These are phyloP conservation scores for Colletotrichum sublineola DNA, from an alignment of 2,329 filamentous ascomycete genomes.

Conservation along the genomic window DNA sequence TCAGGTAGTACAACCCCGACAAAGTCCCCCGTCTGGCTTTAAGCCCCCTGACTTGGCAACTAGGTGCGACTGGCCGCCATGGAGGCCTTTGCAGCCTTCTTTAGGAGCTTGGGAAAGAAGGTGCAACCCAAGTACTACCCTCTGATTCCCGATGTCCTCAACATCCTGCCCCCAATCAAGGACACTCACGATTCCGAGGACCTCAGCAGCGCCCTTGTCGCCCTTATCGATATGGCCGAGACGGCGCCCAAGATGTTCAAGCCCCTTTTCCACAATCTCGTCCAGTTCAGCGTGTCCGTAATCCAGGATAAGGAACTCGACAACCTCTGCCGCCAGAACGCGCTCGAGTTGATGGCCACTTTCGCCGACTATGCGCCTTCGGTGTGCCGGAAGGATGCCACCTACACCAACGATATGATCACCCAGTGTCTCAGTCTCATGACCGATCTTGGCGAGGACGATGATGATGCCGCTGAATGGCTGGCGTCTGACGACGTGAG, in stretches of 20 bases:
- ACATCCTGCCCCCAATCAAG: constrained; percentile 94
- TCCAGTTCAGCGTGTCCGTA: constrained; percentile 92
- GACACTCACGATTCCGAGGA: constrained; percentile 91
- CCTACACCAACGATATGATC: constrained; percentile 96
- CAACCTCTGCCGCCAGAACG: constrained; percentile 92
- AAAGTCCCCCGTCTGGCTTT: background rate
- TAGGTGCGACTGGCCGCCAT: constrained; percentile 93
- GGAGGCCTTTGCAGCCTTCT: constrained; percentile 97
- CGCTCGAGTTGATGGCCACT: constrained; percentile 95
- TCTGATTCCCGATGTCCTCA: constrained; percentile 91
- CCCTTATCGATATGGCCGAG: constrained; percentile 94
- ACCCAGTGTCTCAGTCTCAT: constrained; percentile 97
- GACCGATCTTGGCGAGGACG: constrained; percentile 95
- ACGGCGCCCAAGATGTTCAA: constrained; percentile 98
- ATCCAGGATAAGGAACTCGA: constrained; percentile 96
- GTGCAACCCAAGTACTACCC: constrained; percentile 88
- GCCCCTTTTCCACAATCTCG: constrained; percentile 89
- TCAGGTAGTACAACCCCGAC: constrained; percentile 62
- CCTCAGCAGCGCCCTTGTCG: constrained; percentile 88
- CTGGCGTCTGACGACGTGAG: constrained; percentile 89
- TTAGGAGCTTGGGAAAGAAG: constrained; percentile 90
- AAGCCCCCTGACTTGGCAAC: constrained; percentile 9
- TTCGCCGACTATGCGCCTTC: constrained; percentile 95
- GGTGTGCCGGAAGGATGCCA: constrained; percentile 95
- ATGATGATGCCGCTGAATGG: constrained; percentile 96